phyloP scores from a whole-genome alignment of 257 asterid genomes.

The Schizonepeta tenuifolia region DNA sequence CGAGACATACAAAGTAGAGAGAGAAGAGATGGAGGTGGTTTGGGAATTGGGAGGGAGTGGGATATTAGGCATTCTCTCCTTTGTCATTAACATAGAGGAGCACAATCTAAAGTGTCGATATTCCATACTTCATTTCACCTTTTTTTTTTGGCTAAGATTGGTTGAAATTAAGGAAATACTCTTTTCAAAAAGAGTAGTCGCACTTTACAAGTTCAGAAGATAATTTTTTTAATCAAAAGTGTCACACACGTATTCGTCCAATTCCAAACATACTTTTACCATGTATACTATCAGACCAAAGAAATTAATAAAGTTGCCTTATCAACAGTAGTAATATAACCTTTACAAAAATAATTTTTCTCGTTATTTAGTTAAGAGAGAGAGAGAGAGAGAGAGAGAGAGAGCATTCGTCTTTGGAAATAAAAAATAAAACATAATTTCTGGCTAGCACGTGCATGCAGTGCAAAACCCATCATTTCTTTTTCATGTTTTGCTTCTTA shows the following conservation, averaged over 20 bases:
- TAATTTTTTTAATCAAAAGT: not conserved
- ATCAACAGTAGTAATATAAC: not conserved
- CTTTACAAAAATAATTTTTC: not conserved
- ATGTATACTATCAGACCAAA: constrained; percentile 1
- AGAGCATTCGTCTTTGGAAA: no score
- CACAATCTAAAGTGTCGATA: constrained; percentile 32
- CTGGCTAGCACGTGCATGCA: no score
- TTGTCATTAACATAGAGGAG: constrained; percentile 21
- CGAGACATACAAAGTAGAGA: not conserved
- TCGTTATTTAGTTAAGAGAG: no score
- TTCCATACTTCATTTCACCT: constrained; percentile 21
- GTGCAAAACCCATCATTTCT: no score
- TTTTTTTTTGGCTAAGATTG: constrained; percentile 7
- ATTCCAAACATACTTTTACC: not conserved
- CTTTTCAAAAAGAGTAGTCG: constrained; percentile 21
- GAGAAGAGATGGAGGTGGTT: not conserved
- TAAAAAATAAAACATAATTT: no score
- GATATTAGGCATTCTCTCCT: not conserved
- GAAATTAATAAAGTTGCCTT: not conserved
- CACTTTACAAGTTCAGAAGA: not conserved
- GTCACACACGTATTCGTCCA: not conserved
- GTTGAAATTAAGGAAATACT: not conserved
- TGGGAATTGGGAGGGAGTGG: not conserved
- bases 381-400: no score
- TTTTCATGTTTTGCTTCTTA: no score